These are phyloP conservation scores for Hypsizygus marmoreus DNA, from an alignment of 768 basidiomycete genomes.

Conservation along the genomic window DNA sequence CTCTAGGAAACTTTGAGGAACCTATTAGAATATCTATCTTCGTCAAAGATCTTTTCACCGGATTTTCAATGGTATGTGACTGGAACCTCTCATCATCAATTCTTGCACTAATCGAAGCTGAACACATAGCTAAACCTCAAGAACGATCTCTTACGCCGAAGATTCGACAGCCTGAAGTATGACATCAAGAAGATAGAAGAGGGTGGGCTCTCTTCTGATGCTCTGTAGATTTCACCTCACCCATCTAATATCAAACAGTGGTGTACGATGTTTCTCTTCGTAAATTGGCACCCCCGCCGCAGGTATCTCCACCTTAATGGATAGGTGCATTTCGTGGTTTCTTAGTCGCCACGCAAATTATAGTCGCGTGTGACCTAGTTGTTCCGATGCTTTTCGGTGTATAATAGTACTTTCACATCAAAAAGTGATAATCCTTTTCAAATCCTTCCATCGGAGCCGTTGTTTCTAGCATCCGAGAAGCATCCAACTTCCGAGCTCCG, in stretches of 20 bases:
- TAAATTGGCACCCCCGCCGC: slow-evolving; percentile 43
- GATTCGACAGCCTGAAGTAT: slow-evolving; percentile 83
- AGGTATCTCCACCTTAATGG: background rate
- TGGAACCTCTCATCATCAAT: slow-evolving; percentile 9
- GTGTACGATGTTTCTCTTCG: slow-evolving; percentile 85
- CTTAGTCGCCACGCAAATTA: too few species aligned
- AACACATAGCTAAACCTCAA: slow-evolving; percentile 71
- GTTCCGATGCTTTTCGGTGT: too few species aligned
- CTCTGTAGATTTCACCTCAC: slow-evolving; percentile 1
- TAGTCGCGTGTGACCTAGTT: too few species aligned
- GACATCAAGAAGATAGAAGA: slow-evolving; percentile 90
- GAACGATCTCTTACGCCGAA: slow-evolving; percentile 71
- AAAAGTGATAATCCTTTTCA: too few species aligned
- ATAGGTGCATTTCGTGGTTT: too few species aligned
- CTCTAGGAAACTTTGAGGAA: slow-evolving; percentile 76
- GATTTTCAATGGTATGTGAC: slow-evolving; percentile 89
- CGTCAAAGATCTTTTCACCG: slow-evolving; percentile 80
- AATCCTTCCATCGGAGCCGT: too few species aligned
- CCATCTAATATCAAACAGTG: slow-evolving; percentile 42
- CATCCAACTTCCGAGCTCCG: slow-evolving; percentile 8
- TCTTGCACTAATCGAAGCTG: slow-evolving; percentile 1
- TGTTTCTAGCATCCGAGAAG: too few species aligned
- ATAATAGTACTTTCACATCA: too few species aligned
- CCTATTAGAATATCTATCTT: slow-evolving; percentile 77
- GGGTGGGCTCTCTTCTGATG: slow-evolving; percentile 43